A percentile compares a stretch with the other conserved stretches of the same genome.
Evolutionary conservation across 805 yeast genomes (phyloP).

Genomic region (Saccharomycopsis fodiens): DNA sequence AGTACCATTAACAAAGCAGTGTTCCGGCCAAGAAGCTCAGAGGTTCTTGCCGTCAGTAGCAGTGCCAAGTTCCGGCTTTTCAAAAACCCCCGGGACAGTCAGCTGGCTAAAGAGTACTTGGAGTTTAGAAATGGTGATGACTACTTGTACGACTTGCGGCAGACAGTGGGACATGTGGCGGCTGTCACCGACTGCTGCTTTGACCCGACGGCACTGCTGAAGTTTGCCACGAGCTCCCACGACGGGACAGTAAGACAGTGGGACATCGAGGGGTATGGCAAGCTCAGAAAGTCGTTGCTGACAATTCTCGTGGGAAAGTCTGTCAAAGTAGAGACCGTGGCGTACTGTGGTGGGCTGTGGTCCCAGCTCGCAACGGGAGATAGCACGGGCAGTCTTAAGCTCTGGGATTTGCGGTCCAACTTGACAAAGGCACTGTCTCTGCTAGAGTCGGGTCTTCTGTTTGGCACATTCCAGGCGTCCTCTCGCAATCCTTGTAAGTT

Average conservation of each 20-base stretch:
- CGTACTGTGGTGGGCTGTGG: neutral
- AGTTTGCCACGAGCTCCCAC: conserved; percentile 25
- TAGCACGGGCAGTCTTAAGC: neutral
- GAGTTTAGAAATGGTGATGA: conserved; percentile 25
- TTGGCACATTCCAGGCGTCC: neutral
- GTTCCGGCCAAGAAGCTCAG: conserved; percentile 3
- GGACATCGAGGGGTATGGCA: conserved; percentile 23
- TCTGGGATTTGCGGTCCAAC: neutral
- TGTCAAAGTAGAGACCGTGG: neutral
- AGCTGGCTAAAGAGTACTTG: too few relatives aligned
- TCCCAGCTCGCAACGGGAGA: neutral
- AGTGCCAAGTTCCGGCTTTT: conserved; percentile 1
- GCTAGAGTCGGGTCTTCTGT: neutral
- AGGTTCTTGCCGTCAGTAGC: neutral
- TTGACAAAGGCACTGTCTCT: neutral
- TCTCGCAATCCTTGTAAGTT: neutral
- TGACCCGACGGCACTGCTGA: conserved; percentile 22
- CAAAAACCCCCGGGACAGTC: neutral
- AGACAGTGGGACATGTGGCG: conserved; percentile 30
- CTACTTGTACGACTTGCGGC: conserved; percentile 29
- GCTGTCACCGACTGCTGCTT: conserved; percentile 26
- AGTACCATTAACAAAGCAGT: neutral
- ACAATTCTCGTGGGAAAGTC: neutral
- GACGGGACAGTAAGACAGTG: conserved; percentile 31
- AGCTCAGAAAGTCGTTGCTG: neutral